Percentiles rank a stretch among this genome's conserved stretches.
Conservation (phyloP, 2,329 filamentous ascomycete genomes). For the Pseudocercospora pini-densiflorae region DNA sequence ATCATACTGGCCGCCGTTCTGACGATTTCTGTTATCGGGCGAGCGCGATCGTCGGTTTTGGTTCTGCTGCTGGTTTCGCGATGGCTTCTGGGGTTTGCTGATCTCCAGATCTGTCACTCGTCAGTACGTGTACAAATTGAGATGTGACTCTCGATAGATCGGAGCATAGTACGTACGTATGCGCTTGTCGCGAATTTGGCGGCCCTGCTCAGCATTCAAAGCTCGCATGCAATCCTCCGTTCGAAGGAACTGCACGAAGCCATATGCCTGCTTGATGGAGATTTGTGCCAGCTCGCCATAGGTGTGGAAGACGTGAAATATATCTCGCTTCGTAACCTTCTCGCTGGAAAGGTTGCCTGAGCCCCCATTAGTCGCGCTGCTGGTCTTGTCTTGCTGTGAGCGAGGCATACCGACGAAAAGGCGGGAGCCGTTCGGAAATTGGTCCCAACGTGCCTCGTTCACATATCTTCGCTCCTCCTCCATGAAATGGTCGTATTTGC, state of each 20-base stretch:
- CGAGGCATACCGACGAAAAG: conserved; percentile 75
- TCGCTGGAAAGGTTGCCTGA: conserved; percentile 89
- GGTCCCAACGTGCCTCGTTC: conserved; percentile 78
- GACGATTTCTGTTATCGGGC: conserved; percentile 57
- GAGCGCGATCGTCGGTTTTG: conserved; percentile 60
- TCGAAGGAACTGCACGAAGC: conserved; percentile 92
- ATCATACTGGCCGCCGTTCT: conserved; percentile 48
- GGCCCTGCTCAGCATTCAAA: conserved; percentile 77
- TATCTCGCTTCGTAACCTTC: conserved; percentile 88
- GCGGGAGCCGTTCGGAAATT: conserved; percentile 75
- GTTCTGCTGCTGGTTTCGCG: conserved; percentile 38
- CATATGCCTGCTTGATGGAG: conserved; percentile 94
- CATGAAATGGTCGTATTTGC: conserved; percentile 73
- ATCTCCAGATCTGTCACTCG: conserved; percentile 75
- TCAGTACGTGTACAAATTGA: conserved; percentile 36
- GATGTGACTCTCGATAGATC: conserved; percentile 25
- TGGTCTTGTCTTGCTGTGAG: conserved; percentile 12
- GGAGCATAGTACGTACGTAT: conserved; percentile 72
- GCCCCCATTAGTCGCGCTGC: conserved; percentile 5
- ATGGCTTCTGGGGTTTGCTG: conserved; percentile 74
- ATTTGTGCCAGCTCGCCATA: conserved; percentile 91
- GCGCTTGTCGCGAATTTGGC: conserved; percentile 82
- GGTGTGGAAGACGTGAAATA: conserved; percentile 86
- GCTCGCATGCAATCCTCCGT: conserved; percentile 74
- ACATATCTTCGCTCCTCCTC: conserved; percentile 75